These are phyloP conservation scores for Gossypium herbaceum DNA, from an alignment of 345 rosid species.

Conservation along the genomic window DNA sequence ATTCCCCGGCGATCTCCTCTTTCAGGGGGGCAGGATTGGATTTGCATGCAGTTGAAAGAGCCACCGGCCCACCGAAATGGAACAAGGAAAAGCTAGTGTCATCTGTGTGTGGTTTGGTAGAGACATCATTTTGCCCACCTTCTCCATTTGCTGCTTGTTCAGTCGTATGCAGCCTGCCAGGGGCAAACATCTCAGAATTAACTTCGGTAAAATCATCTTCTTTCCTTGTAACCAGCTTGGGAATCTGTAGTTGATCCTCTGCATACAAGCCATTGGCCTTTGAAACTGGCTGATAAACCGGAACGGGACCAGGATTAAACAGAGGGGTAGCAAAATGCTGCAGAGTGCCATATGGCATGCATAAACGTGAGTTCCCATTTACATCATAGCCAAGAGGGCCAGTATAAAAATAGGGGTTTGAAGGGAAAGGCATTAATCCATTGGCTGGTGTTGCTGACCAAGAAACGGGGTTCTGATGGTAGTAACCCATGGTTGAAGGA, in stretches of 20 bases:
- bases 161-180: constrained; percentile 22
- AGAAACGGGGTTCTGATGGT: constrained; percentile 69
- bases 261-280: constrained; percentile 40
- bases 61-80: constrained; percentile 86
- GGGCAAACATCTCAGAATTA: constrained; percentile 32
- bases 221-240: constrained; percentile 23
- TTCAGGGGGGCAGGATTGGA: constrained; percentile 33
- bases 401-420: constrained; percentile 58
- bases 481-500: constrained; percentile 73
- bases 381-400: constrained; percentile 55
- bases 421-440: constrained; percentile 55
- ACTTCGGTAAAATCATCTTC: constrained; percentile 24
- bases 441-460: constrained; percentile 56
- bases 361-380: constrained; percentile 56
- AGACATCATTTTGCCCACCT: constrained; percentile 27
- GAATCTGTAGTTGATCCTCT: constrained; percentile 35
- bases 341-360: constrained; percentile 60
- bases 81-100: constrained; percentile 68
- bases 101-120: constrained; percentile 27
- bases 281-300: constrained; percentile 50
- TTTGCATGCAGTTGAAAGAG: constrained; percentile 50
- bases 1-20: constrained; percentile 39
- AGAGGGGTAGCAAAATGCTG: constrained; percentile 46
- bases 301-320: constrained; percentile 42
- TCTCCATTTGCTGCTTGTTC: constrained; percentile 28